Percentiles rank a stretch among this genome's conserved stretches.
Conservation (phyloP, 1,139 yeast genomes). For the Wickerhamiella pararugosa region DNA sequence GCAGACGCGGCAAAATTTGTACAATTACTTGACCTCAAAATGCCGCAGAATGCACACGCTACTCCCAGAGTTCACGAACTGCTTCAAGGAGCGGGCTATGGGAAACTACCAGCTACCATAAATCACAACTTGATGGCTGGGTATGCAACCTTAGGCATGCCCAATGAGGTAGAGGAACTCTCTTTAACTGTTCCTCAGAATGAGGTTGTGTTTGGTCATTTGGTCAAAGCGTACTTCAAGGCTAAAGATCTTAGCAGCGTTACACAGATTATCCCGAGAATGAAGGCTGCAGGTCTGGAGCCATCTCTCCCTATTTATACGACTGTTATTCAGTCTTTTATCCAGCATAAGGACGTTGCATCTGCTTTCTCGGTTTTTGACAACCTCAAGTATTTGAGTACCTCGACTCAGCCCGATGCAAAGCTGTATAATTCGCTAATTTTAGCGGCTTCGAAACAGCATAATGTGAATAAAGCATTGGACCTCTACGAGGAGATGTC, state of each 20-base stretch:
- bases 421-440: constrained; percentile 59
- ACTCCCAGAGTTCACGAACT: constrained; percentile 18
- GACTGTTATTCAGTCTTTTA: constrained; percentile 51
- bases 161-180: constrained; percentile 22
- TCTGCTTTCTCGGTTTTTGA: constrained; percentile 67
- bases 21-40: constrained; percentile 18
- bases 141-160: constrained; percentile 23
- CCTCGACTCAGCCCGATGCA: constrained; percentile 48
- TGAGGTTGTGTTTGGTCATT: constrained; percentile 30
- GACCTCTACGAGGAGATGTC: constrained; percentile 66
- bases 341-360: constrained; percentile 35
- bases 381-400: constrained; percentile 67
- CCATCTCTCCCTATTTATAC: constrained; percentile 49
- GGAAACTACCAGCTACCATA: constrained; percentile 16
- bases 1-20: constrained; percentile 19
- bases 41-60: constrained; percentile 13
- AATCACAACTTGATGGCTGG: constrained; percentile 23
- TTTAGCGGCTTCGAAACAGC: constrained; percentile 44
- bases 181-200: constrained; percentile 27
- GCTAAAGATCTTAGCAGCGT: constrained; percentile 22
- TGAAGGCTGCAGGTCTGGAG: constrained; percentile 35
- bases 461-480: constrained; percentile 55
- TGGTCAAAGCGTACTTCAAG: constrained; percentile 30
- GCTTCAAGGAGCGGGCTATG: constrained; percentile 17
- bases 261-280: constrained; percentile 28